Evolutionary conservation across 1,284 basidiomycete species (phyloP).

Genomic region (Microbotryum violaceum): DNA sequence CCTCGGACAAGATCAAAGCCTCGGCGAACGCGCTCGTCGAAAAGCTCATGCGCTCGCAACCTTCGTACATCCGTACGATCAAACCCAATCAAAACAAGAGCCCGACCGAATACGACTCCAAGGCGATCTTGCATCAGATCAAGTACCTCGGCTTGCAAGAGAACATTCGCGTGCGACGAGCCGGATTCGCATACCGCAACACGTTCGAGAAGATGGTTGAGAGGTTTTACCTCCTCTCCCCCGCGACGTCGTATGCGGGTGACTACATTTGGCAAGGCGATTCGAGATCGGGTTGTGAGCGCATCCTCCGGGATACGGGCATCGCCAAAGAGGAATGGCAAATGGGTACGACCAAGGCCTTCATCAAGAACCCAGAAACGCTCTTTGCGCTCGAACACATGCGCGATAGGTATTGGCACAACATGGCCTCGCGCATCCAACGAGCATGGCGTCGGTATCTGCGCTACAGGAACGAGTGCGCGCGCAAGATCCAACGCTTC

Average conservation of each 20-base stretch:
- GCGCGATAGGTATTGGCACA: constrained; percentile 99
- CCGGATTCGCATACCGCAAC: constrained; percentile 95
- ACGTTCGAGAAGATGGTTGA: constrained; percentile 99
- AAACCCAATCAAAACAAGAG: constrained; percentile 98
- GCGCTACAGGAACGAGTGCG: constrained; percentile 91
- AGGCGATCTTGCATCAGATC: constrained; percentile 95
- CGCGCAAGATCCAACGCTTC: constrained; percentile 89
- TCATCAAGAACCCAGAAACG: constrained; percentile 99
- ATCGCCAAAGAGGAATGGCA: constrained; percentile 98
- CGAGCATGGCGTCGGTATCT: constrained; percentile 93
- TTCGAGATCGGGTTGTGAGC: constrained; percentile 81
- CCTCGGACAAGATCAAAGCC: constrained; percentile 92
- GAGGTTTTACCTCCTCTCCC: constrained; percentile 88
- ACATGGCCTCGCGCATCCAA: constrained; percentile 96
- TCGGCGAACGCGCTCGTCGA: constrained; percentile 93
- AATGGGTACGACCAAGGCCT: constrained; percentile 97
- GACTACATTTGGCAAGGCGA: constrained; percentile 97
- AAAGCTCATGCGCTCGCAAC: constrained; percentile 90
- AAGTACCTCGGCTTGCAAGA: constrained; percentile 98
- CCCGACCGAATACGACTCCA: constrained; percentile 81
- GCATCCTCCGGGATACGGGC: constrained; percentile 87
- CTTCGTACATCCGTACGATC: constrained; percentile 98
- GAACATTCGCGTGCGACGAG: constrained; percentile 93
- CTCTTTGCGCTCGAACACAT: constrained; percentile 97
- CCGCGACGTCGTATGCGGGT: constrained; percentile 92